Percentiles rank a stretch among this genome's conserved stretches.
Conservation (phyloP, 73 alveolate species). For the Effrenium voratum region DNA sequence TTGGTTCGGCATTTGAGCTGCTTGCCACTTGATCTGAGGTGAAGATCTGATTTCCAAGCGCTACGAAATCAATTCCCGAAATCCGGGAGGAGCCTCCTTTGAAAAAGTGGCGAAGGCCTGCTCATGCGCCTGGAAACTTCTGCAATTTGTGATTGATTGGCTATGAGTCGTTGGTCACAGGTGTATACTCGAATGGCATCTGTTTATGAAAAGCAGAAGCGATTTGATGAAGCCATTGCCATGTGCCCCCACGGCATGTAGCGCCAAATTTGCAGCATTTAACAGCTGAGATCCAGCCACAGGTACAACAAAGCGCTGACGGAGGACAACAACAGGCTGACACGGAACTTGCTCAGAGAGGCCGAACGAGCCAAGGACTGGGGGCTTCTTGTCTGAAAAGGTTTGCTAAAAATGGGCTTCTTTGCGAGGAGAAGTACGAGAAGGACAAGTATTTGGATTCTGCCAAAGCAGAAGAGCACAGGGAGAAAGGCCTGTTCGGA, state of each 20-base stretch:
- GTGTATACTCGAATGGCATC: slow-evolving; percentile 35
- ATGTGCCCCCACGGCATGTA: background rate
- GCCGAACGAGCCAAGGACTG: slow-evolving; percentile 46
- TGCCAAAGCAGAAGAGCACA: slow-evolving; percentile 25
- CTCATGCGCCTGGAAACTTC: background rate
- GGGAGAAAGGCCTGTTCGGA: slow-evolving; percentile 58
- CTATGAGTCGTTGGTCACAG: background rate
- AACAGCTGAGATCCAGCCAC: background rate
- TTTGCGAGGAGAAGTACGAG: slow-evolving; percentile 26
- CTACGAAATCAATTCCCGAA: slow-evolving; percentile 42
- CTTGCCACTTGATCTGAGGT: background rate
- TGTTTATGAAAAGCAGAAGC: slow-evolving; percentile 19
- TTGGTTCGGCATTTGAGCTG: background rate
- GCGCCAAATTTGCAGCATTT: background rate
- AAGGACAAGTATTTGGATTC: slow-evolving; percentile 33
- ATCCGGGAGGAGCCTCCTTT: slow-evolving; percentile 68
- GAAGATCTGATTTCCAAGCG: slow-evolving; percentile 16
- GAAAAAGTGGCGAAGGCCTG: slow-evolving; percentile 41
- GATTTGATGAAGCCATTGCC: slow-evolving; percentile 32
- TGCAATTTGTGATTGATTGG: background rate
- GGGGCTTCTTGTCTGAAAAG: background rate
- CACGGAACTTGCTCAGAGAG: slow-evolving; percentile 23
- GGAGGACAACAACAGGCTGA: slow-evolving; percentile 34
- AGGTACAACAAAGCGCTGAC: slow-evolving; percentile 35
- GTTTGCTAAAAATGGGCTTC: background rate